A percentile compares a stretch with the other conserved stretches of the same genome.
Evolutionary conservation across 768 basidiomycete species (phyloP).

Genomic region (Podaxis mareebaensis): DNA sequence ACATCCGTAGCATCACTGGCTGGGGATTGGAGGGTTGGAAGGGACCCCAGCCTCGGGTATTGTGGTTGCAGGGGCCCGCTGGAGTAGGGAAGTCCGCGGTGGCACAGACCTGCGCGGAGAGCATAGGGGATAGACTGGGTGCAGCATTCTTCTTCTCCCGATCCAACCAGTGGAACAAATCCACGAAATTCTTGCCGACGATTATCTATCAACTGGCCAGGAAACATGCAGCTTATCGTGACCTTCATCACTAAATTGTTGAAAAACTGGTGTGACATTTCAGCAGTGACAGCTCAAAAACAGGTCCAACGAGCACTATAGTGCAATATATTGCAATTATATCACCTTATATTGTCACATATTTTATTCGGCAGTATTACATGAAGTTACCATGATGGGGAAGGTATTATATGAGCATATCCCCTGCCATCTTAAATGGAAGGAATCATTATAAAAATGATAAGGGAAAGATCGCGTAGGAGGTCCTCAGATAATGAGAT

Average conservation of each 20-base stretch:
- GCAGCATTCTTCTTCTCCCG: background rate
- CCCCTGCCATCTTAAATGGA: no score
- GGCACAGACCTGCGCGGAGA: background rate
- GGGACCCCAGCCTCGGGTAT: background rate
- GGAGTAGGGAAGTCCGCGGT: background rate
- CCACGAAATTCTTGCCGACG: background rate
- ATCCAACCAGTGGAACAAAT: background rate
- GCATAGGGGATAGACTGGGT: background rate
- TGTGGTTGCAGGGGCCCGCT: background rate
- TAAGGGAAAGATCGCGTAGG: no score
- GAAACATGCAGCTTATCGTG: constrained; percentile 1
- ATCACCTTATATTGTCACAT: no score
- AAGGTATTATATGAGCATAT: no score
- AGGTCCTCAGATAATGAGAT: no score
- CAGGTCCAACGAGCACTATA: no score
- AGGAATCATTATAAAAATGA: no score
- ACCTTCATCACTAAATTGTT: background rate
- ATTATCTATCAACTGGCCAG: constrained; percentile 25
- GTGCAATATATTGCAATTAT: no score
- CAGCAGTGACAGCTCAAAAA: no score
- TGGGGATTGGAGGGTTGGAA: background rate
- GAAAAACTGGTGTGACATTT: no score
- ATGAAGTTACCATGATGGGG: no score
- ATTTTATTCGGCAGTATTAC: no score
- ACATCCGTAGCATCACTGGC: background rate